Evolutionary conservation across 2,329 filamentous ascomycete species (phyloP).

Genomic region (Aspergillus pseudotamarii): DNA sequence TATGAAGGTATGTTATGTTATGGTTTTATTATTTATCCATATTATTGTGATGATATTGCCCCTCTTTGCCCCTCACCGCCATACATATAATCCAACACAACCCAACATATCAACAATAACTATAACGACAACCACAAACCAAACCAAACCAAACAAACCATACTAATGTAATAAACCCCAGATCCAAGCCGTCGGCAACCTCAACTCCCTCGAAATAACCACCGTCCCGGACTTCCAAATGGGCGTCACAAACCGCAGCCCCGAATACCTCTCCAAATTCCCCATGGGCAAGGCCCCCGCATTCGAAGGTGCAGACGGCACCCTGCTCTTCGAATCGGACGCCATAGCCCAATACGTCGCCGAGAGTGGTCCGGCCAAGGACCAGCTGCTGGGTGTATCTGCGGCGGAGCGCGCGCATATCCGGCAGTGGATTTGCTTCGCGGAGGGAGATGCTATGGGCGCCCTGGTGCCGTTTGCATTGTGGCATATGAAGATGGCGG

Average conservation of each 20-base stretch:
- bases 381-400: constrained; percentile 52
- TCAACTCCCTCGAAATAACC: constrained; percentile 39
- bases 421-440: constrained; percentile 51
- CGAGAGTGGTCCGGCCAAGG: constrained; percentile 47
- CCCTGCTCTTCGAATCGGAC: constrained; percentile 47
- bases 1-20: constrained; percentile 23
- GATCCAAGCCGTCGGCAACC: constrained; percentile 35
- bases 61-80: neutral
- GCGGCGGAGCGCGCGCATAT: constrained; percentile 47
- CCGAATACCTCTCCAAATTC: constrained; percentile 55
- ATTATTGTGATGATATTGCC: too few relatives aligned
- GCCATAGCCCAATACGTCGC: constrained; percentile 54
- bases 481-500: constrained; percentile 22
- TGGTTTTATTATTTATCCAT: too few relatives aligned
- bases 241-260: constrained; percentile 46
- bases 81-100: too few relatives aligned
- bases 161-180: too few relatives aligned
- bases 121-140: neutral
- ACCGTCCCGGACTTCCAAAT: constrained; percentile 43
- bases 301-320: constrained; percentile 52
- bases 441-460: constrained; percentile 37
- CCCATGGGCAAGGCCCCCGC: constrained; percentile 56
- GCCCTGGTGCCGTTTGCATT: constrained; percentile 21
- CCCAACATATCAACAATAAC: neutral
- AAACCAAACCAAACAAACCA: neutral